These are phyloP conservation scores for Agaricus sinodeliciosus DNA, from an alignment of 768 basidiomycete genomes.

Conservation along the genomic window DNA sequence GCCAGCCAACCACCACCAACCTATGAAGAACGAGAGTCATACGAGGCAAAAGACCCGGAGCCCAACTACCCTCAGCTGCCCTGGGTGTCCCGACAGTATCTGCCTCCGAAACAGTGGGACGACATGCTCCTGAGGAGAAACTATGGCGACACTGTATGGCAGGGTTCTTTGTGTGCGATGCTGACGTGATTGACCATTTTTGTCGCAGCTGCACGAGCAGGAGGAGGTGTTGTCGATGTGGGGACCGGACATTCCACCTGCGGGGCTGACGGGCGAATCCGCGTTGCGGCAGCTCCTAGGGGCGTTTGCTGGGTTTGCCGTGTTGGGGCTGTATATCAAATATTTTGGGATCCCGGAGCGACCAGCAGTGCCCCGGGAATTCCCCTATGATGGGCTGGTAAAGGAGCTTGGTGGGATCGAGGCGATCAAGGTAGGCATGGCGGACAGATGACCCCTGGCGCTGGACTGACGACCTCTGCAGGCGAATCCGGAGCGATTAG, in stretches of 20 bases:
- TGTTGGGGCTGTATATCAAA: constrained; percentile 55
- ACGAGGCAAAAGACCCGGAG: constrained; percentile 39
- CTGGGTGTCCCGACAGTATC: constrained; percentile 55
- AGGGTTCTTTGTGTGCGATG: constrained; percentile 1
- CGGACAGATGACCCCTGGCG: no score
- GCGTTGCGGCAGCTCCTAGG: constrained; percentile 63
- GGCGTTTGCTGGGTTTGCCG: constrained; percentile 55
- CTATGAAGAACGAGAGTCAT: neutral
- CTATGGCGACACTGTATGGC: constrained; percentile 64
- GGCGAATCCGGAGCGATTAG: constrained; percentile 46
- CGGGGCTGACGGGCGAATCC: constrained; percentile 38
- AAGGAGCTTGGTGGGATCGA: constrained; percentile 74
- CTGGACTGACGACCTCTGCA: constrained; percentile 22
- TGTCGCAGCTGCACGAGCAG: constrained; percentile 62
- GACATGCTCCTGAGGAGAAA: constrained; percentile 74
- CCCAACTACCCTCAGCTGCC: constrained; percentile 75
- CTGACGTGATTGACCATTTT: constrained; percentile 8
- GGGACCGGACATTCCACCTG: constrained; percentile 71
- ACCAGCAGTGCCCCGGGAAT: constrained; percentile 65
- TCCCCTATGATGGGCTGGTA: constrained; percentile 70
- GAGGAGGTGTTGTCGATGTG: constrained; percentile 84
- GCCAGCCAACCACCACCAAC: constrained; percentile 21
- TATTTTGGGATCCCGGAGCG: constrained; percentile 49
- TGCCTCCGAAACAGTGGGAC: constrained; percentile 65
- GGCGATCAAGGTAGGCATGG: constrained; percentile 59